phyloP scores from a whole-genome alignment of 345 rosid genomes.

The Microcos paniculata region DNA sequence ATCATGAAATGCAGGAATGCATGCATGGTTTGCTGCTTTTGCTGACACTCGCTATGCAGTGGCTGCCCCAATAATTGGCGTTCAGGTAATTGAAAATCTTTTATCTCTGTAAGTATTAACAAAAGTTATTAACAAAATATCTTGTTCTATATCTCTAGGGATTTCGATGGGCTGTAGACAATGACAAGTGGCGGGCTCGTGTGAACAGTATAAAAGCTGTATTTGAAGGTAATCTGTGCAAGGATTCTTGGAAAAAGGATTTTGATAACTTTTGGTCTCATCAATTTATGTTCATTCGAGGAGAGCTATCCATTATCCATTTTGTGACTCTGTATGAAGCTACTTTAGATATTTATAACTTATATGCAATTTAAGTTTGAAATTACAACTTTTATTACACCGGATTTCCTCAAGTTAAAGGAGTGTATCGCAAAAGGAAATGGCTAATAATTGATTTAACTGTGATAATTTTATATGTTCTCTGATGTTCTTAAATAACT shows the following conservation, averaged over 20 bases:
- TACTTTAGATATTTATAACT: too few species aligned
- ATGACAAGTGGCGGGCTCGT: slow-evolving; percentile 80
- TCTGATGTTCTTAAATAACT: not conserved
- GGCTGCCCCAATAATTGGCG: slow-evolving; percentile 77
- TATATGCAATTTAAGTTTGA: too few species aligned
- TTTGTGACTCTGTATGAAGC: too few species aligned
- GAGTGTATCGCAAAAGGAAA: not conserved
- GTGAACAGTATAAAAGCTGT: slow-evolving; percentile 74
- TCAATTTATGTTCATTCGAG: not conserved
- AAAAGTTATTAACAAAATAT: not conserved
- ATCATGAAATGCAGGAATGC: slow-evolving; percentile 67
- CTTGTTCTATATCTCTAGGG: slow-evolving; percentile 47
- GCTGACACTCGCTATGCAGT: slow-evolving; percentile 74
- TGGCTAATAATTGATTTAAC: not conserved
- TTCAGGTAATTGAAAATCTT: slow-evolving; percentile 47
- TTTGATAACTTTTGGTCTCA: not conserved
- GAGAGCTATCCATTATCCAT: too few species aligned
- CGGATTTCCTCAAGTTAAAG: too few species aligned
- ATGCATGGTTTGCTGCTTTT: slow-evolving; percentile 92
- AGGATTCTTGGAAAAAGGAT: not conserved
- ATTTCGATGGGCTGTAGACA: slow-evolving; percentile 86
- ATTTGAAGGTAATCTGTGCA: slow-evolving; percentile 67
- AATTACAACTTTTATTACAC: too few species aligned
- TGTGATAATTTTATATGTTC: not conserved
- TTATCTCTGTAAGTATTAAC: not conserved